Conservation (phyloP, 345 rosid species). For the Sisymbrium irio region DNA sequence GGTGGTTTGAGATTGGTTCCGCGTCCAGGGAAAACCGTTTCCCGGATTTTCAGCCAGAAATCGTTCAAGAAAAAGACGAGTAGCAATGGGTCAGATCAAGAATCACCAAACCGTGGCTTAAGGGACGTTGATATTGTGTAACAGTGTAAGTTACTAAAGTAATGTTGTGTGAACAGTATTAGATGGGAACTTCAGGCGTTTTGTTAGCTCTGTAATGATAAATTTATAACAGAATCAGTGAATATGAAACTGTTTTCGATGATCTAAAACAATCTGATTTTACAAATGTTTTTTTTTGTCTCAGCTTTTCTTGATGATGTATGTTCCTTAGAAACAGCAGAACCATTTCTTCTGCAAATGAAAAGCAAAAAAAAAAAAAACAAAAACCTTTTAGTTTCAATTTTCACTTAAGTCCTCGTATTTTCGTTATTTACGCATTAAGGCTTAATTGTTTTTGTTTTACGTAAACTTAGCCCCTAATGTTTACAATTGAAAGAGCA, state of each 20-base stretch:
- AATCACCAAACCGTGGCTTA: slow-evolving; percentile 31
- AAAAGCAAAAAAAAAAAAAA: slow-evolving; percentile 4
- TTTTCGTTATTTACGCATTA: not conserved
- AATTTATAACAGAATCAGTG: slow-evolving; percentile 7
- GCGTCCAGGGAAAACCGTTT: slow-evolving; percentile 57
- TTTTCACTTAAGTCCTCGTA: slow-evolving; percentile 5
- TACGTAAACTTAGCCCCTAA: not conserved
- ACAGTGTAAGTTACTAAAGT: slow-evolving; percentile 10
- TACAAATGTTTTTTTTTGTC: not conserved
- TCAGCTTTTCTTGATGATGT: slow-evolving; percentile 9
- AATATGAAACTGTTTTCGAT: slow-evolving; percentile 18
- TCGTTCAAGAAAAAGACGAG: slow-evolving; percentile 58
- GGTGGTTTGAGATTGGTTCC: slow-evolving; percentile 32
- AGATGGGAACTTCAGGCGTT: not conserved
- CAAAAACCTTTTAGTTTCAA: not conserved
- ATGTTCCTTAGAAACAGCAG: slow-evolving; percentile 61
- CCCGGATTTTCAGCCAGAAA: slow-evolving; percentile 54
- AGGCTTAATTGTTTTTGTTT: not conserved
- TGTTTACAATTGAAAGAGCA: not conserved
- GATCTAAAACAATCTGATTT: slow-evolving; percentile 25
- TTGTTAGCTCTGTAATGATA: slow-evolving; percentile 25
- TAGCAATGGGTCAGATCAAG: slow-evolving; percentile 51
- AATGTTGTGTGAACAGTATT: slow-evolving; percentile 7
- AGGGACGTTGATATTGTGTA: slow-evolving; percentile 46
- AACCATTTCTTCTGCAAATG: slow-evolving; percentile 62